Evolutionary conservation across 257 asterid genomes (phyloP).

Genomic region (Lavandula angustifolia): DNA sequence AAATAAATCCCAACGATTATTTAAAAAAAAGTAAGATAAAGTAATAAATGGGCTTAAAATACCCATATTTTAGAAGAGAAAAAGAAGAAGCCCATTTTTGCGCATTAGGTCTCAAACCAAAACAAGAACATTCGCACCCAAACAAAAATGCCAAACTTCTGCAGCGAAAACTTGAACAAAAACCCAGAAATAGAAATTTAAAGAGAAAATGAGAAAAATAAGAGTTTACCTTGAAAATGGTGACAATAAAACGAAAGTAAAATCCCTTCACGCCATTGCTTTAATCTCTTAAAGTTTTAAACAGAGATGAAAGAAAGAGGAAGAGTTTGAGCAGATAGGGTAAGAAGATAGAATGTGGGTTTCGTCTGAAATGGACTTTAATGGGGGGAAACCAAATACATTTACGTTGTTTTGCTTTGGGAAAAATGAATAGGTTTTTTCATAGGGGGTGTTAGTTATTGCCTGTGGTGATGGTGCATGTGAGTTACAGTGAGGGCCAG

Average conservation of each 20-base stretch:
- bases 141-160: background rate
- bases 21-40: too few species aligned
- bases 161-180: constrained; percentile 5
- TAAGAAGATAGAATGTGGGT: constrained; percentile 44
- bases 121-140: too few species aligned
- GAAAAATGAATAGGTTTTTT: constrained; percentile 9
- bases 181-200: background rate
- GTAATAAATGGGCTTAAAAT: too few species aligned
- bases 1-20: too few species aligned
- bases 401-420: constrained; percentile 25
- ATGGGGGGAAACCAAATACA: constrained; percentile 26
- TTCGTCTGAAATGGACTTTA: constrained; percentile 33
- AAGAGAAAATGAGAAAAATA: constrained; percentile 20
- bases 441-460: constrained; percentile 12
- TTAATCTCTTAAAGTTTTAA: background rate
- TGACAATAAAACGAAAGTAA: constrained; percentile 31
- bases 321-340: constrained; percentile 52
- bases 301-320: background rate
- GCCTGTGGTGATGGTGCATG: constrained; percentile 41
- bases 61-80: too few species aligned
- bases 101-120: too few species aligned
- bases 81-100: too few species aligned
- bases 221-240: constrained; percentile 25
- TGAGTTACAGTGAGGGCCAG: constrained; percentile 21
- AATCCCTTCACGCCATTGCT: constrained; percentile 48